Evolutionary conservation across 1,139 yeast genomes (phyloP).

Genomic region (Geotrichum aggregatum): DNA sequence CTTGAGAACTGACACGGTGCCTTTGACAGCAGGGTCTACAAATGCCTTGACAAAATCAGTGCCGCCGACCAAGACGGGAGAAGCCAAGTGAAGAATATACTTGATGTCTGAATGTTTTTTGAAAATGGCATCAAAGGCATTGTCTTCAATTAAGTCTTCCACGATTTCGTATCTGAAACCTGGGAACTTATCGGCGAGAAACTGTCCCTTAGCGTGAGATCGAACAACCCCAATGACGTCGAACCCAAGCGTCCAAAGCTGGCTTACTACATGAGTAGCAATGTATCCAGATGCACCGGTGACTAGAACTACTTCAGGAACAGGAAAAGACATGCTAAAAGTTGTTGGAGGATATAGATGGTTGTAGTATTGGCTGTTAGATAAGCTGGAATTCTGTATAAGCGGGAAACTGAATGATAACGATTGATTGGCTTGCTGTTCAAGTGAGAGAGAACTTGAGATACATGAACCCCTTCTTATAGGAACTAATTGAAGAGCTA

Average conservation of each 20-base stretch:
- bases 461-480: too few relatives aligned
- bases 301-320: slow-evolving; percentile 39
- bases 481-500: too few relatives aligned
- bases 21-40: slow-evolving; percentile 10
- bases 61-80: slow-evolving; percentile 45
- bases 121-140: slow-evolving; percentile 42
- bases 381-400: too few relatives aligned
- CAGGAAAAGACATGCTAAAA: not conserved
- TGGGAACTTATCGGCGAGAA: slow-evolving; percentile 34
- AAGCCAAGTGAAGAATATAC: slow-evolving; percentile 44
- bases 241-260: slow-evolving; percentile 41
- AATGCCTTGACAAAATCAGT: slow-evolving; percentile 33
- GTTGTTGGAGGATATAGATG: too few relatives aligned
- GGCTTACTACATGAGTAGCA: slow-evolving; percentile 46
- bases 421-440: too few relatives aligned
- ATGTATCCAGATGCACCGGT: slow-evolving; percentile 54
- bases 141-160: slow-evolving; percentile 36
- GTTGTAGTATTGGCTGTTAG: too few relatives aligned
- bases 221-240: slow-evolving; percentile 59
- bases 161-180: slow-evolving; percentile 43
- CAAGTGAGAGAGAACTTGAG: too few relatives aligned
- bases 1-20: not conserved
- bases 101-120: slow-evolving; percentile 39
- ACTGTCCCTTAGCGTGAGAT: slow-evolving; percentile 48
- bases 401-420: too few relatives aligned